Conservation (phyloP, 1,139 yeast species). For the Eremothecium gossypii region DNA sequence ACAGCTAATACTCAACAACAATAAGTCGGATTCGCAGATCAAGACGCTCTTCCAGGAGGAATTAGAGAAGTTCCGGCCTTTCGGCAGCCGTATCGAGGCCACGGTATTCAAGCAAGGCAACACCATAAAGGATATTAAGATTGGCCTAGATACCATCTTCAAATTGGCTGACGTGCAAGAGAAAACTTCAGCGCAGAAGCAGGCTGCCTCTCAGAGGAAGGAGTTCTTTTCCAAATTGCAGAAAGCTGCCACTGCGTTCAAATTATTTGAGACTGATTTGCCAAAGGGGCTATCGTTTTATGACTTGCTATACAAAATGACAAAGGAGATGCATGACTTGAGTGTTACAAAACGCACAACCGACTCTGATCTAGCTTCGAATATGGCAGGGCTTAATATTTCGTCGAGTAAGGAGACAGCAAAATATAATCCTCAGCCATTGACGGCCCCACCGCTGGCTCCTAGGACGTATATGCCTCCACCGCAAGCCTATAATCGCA, state of each 20-base stretch:
- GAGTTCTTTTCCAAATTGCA: slow-evolving; percentile 41
- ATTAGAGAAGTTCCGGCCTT: slow-evolving; percentile 66
- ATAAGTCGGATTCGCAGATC: slow-evolving; percentile 48
- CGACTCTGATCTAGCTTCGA: background rate
- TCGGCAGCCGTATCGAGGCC: slow-evolving; percentile 56
- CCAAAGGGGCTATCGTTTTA: slow-evolving; percentile 58
- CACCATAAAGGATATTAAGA: slow-evolving; percentile 47
- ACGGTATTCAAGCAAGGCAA: slow-evolving; percentile 56
- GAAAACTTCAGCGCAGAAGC: slow-evolving; percentile 31
- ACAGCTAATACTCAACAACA: slow-evolving; percentile 58
- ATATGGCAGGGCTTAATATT: background rate
- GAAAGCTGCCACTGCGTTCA: slow-evolving; percentile 45
- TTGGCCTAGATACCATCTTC: slow-evolving; percentile 48
- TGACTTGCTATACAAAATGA: slow-evolving; percentile 40
- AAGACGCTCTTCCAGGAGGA: slow-evolving; percentile 61
- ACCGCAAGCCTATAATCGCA: background rate
- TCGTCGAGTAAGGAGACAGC: background rate
- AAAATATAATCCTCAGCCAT: slow-evolving; percentile 1
- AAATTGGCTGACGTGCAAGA: slow-evolving; percentile 35
- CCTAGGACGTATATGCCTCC: slow-evolving; percentile 7
- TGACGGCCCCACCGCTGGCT: slow-evolving; percentile 2
- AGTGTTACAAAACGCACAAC: background rate
- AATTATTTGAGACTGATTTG: slow-evolving; percentile 48
- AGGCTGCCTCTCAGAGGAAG: slow-evolving; percentile 33
- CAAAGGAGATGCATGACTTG: slow-evolving; percentile 22